Conservation (phyloP, 1,284 basidiomycete species). For the Pyrrhoderma noxium region DNA sequence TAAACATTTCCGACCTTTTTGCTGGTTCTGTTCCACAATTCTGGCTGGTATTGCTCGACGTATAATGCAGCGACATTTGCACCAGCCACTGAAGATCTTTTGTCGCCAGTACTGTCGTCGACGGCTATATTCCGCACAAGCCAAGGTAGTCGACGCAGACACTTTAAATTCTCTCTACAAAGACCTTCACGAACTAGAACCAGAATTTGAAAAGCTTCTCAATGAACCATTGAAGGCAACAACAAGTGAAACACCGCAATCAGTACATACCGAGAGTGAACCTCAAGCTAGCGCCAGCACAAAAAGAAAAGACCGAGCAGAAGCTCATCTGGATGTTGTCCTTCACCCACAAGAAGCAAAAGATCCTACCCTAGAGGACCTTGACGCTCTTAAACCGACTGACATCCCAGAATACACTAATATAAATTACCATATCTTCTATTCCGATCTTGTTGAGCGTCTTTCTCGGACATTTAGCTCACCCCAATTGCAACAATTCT, state of each 20-base stretch:
- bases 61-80: constrained; percentile 14
- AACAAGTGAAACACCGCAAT: constrained; percentile 8
- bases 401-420: constrained; percentile 33
- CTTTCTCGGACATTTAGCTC: constrained; percentile 59
- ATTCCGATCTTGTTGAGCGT: constrained; percentile 40
- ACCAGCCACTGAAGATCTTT: constrained; percentile 3
- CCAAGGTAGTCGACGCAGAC: not conserved
- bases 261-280: not conserved
- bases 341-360: constrained; percentile 35
- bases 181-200: no score
- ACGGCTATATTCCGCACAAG: constrained; percentile 9
- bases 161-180: no score
- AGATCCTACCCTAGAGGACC: constrained; percentile 43
- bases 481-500: constrained; percentile 50
- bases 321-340: constrained; percentile 48
- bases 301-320: constrained; percentile 15
- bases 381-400: constrained; percentile 45
- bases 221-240: not conserved
- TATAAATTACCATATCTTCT: constrained; percentile 44
- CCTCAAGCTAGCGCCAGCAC: not conserved
- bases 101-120: constrained; percentile 14
- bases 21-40: no score
- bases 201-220: no score
- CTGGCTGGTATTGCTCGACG: not conserved
- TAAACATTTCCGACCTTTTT: no score